Base-by-base conservation (phyloP, 2,329 filamentous ascomycete genomes). In the Trichoderma afroharzianum region DNA sequence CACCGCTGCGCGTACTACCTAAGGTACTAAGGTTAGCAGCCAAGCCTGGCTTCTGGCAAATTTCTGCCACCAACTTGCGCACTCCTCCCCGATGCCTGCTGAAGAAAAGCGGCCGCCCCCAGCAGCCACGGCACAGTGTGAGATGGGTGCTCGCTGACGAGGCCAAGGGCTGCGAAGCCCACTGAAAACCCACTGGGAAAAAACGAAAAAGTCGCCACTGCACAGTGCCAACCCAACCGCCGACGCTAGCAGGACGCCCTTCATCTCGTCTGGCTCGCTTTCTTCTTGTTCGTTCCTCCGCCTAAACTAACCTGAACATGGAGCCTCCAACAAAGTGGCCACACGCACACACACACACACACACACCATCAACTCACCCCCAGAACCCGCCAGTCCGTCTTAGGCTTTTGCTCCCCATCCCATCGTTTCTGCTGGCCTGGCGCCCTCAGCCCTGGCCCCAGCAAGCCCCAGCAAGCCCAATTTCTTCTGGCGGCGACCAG, bases 401-500 rank as follows among this genome's bases (percentile, higher is more conserved):
- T 63, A 24, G 36, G 39, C 26, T 33, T 61, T 21, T 53, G 47
- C 47, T 53, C 11, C 47, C 47, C 33, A 36, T 36, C 39, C 15
- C 15, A 18, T 43, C 15, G 36, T 36, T 36, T 36, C 33, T 36
- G 33, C 33, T 36, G 33, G 33, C 14, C 47, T 53, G 47, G 47
- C 47, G 47, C 55, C 64, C 66, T 68, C 66, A 68, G 66, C 68
- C 68, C 59, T 63, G 33, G 33, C 33, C 26, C 26, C 26, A 26
- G 26, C 26, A 26, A 26, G 26, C 26, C 26, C 26, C 26, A 26
- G 26, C 26, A 26, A 70, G 68, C 68, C 59, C 57, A 59, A 33
- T 28, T 47, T 71, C 30, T 67, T 26, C 21, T 53, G 39, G 15
- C 47, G 33, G 68, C 26, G 57, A 55, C 58, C 47, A 53, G 32